These are phyloP conservation scores for Tetrapisispora nanseiensis DNA, from an alignment of 805 yeast species.

Conservation along the genomic window DNA sequence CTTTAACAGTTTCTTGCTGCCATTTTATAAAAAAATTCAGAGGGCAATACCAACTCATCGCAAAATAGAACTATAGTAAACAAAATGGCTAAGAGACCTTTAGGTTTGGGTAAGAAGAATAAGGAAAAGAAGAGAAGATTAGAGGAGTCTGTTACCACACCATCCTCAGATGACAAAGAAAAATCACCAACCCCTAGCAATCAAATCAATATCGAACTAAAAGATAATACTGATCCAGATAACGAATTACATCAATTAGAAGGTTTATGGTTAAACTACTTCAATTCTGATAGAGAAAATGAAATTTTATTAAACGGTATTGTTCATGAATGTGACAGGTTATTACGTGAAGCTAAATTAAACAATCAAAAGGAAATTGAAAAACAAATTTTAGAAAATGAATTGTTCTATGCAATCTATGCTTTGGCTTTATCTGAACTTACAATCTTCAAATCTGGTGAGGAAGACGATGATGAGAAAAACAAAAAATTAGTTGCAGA, in stretches of 20 bases:
- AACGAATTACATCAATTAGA: slow-evolving; percentile 70
- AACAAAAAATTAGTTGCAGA: slow-evolving; percentile 35
- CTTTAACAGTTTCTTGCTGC: too few relatives aligned
- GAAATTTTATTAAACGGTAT: slow-evolving; percentile 69
- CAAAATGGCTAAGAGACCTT: slow-evolving; percentile 53
- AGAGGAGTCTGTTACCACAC: slow-evolving; percentile 7
- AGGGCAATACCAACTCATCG: too few relatives aligned
- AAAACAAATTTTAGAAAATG: slow-evolving; percentile 26
- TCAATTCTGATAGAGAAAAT: slow-evolving; percentile 45
- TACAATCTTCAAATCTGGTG: slow-evolving; percentile 45
- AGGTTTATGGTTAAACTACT: slow-evolving; percentile 63
- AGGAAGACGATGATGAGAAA: slow-evolving; percentile 23
- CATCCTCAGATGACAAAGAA: slow-evolving; percentile 9
- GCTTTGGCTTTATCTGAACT: slow-evolving; percentile 61
- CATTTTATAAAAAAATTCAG: too few relatives aligned
- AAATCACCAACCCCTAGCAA: slow-evolving; percentile 22
- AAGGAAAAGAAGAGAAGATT: slow-evolving; percentile 30
- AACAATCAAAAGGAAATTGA: slow-evolving; percentile 13
- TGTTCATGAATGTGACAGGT: slow-evolving; percentile 84
- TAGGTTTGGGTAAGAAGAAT: slow-evolving; percentile 53
- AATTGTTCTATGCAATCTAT: slow-evolving; percentile 61
- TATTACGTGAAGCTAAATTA: slow-evolving; percentile 36
- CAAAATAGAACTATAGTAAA: neutral
- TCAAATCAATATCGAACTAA: slow-evolving; percentile 57
- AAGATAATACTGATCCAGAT: slow-evolving; percentile 59